Conservation (phyloP, 805 yeast genomes). For the Candida adriatica region DNA sequence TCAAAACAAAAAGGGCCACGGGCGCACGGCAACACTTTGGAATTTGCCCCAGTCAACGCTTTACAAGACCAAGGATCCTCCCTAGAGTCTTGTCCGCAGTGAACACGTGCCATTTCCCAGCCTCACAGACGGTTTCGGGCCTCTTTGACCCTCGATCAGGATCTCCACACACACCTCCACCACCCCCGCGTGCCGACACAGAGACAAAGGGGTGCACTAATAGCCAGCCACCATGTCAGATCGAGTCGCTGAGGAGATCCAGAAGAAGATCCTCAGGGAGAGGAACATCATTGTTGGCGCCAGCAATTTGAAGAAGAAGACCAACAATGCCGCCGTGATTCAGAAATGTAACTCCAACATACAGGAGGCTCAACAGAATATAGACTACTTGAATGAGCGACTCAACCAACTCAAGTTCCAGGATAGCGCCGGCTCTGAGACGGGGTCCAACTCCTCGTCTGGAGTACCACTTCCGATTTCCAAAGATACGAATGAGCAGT, state of each 20-base stretch:
- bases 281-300: constrained; percentile 84
- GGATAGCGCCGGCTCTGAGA: constrained; percentile 5
- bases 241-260: constrained; percentile 56
- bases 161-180: no score
- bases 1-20: no score
- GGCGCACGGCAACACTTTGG: no score
- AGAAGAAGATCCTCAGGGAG: constrained; percentile 82
- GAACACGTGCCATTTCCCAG: no score
- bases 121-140: no score
- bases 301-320: constrained; percentile 67
- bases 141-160: no score
- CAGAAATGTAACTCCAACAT: constrained; percentile 88
- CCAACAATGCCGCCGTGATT: constrained; percentile 75
- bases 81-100: no score
- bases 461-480: constrained; percentile 2
- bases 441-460: constrained; percentile 4
- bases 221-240: constrained; percentile 27
- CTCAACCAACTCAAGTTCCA: constrained; percentile 47
- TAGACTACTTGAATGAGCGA: constrained; percentile 79
- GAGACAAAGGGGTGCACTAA: no score
- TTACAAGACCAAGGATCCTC: no score
- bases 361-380: constrained; percentile 85
- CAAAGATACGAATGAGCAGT: not conserved
- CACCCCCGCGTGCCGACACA: no score
- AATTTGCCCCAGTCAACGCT: no score